phyloP scores from a whole-genome alignment of 805 yeast species.

The Cyberlindnera maclurae region DNA sequence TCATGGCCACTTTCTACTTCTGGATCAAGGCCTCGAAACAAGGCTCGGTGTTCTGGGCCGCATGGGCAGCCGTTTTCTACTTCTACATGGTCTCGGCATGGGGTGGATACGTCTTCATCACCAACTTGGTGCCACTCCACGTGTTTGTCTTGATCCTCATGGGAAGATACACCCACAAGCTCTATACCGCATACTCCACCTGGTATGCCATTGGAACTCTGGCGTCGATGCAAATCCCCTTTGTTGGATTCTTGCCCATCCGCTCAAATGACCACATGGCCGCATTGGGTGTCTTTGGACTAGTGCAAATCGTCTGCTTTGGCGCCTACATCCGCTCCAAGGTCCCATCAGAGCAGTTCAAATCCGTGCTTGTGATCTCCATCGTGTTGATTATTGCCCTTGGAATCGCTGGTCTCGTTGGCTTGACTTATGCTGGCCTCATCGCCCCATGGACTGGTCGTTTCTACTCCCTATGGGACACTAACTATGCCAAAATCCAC shows the following conservation, averaged over 20 bases:
- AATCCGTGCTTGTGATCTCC: slow-evolving; percentile 55
- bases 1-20: slow-evolving; percentile 90
- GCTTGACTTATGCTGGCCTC: slow-evolving; percentile 81
- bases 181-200: slow-evolving; percentile 88
- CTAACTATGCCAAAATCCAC: slow-evolving; percentile 94
- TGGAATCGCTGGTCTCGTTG: slow-evolving; percentile 67
- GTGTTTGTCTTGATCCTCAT: slow-evolving; percentile 82
- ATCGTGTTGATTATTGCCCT: slow-evolving; percentile 45
- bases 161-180: slow-evolving; percentile 84
- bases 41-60: slow-evolving; percentile 82
- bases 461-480: slow-evolving; percentile 97
- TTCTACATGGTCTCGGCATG: slow-evolving; percentile 98
- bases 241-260: slow-evolving; percentile 95
- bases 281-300: slow-evolving; percentile 93
- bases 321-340: slow-evolving; percentile 75
- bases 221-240: slow-evolving; percentile 98
- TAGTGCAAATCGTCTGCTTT: slow-evolving; percentile 82
- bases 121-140: slow-evolving; percentile 94
- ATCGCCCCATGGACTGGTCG: slow-evolving; percentile 99
- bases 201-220: slow-evolving; percentile 98
- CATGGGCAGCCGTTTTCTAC: slow-evolving; percentile 79
- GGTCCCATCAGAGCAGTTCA: slow-evolving; percentile 69
- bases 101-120: slow-evolving; percentile 99
- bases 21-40: slow-evolving; percentile 93
- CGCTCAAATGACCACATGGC: slow-evolving; percentile 98